Conservation (phyloP, 345 rosid species). For the Turritis glabra region DNA sequence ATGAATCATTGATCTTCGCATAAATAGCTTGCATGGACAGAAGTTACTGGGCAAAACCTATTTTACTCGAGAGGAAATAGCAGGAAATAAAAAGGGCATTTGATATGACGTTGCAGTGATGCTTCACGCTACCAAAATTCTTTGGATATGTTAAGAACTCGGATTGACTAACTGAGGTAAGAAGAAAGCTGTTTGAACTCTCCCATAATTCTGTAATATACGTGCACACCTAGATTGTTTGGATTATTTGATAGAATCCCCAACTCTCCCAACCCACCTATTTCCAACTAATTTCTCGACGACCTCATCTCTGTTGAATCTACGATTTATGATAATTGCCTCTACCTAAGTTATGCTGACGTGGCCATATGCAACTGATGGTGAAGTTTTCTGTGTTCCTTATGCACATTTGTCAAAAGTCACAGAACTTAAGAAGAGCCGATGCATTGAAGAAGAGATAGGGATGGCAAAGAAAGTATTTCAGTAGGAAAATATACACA, state of each 20-base stretch:
- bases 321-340: background rate
- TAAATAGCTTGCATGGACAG: background rate
- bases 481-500: background rate
- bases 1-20: background rate
- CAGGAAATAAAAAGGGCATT: constrained; percentile 1
- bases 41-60: background rate
- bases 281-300: constrained; percentile 1
- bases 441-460: background rate
- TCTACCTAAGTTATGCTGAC: background rate
- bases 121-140: constrained; percentile 10
- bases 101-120: background rate
- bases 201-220: background rate
- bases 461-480: constrained; percentile 4
- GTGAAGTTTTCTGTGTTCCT: background rate
- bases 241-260: background rate
- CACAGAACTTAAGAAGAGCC: background rate
- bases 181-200: background rate
- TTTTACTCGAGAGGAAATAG: background rate
- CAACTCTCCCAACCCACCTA: constrained; percentile 10
- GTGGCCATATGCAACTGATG: background rate
- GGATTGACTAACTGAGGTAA: background rate
- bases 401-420: background rate
- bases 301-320: background rate
- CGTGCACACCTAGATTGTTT: background rate
- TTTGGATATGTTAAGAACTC: background rate